These are phyloP conservation scores for Nakataea oryzae DNA, from an alignment of 2,329 filamentous ascomycete species.

Conservation along the genomic window DNA sequence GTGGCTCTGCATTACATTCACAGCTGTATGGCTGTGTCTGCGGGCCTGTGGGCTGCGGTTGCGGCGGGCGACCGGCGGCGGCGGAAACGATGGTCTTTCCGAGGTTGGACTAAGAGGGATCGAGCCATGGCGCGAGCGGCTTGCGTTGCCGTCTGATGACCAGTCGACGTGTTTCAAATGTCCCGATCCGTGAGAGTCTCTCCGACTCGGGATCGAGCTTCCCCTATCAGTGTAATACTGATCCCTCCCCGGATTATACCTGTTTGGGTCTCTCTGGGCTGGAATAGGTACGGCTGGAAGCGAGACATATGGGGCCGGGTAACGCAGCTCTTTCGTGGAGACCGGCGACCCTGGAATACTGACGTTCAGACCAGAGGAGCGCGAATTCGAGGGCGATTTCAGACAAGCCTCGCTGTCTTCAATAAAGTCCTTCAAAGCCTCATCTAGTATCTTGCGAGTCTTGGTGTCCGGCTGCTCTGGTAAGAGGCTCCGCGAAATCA, in stretches of 20 bases:
- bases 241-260: neutral
- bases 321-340: too few species aligned
- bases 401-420: conserved; percentile 7
- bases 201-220: neutral
- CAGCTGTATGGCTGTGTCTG: neutral
- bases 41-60: conserved; percentile 2
- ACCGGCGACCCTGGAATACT: neutral
- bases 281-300: neutral
- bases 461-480: conserved; percentile 47
- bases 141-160: neutral
- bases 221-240: neutral
- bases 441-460: conserved; percentile 48
- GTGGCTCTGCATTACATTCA: neutral
- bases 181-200: neutral
- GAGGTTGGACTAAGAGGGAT: neutral
- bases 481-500: conserved; percentile 64
- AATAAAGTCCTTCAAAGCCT: conserved; percentile 41
- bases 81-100: neutral
- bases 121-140: neutral
- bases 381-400: neutral
- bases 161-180: neutral
- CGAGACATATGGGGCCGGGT: too few species aligned
- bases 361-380: neutral
- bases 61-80: neutral
- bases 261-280: neutral